A percentile compares a stretch with the other conserved stretches of the same genome.
These are phyloP conservation scores for Phaeolepiota aurea DNA, from an alignment of 768 basidiomycete genomes.

Conservation along the genomic window DNA sequence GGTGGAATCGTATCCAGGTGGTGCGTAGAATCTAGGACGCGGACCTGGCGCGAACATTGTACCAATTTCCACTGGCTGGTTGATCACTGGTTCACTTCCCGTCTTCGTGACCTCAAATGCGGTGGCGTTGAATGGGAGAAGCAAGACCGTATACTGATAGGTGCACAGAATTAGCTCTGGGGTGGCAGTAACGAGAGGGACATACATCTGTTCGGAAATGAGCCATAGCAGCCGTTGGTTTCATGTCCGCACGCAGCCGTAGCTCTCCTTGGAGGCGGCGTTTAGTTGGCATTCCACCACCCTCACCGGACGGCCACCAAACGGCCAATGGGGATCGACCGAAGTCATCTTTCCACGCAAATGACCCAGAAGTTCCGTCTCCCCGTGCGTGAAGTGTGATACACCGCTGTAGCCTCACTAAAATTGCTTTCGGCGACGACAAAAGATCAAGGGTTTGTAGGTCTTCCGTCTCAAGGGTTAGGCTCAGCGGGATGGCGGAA, in stretches of 20 bases:
- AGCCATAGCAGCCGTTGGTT: constrained; percentile 27
- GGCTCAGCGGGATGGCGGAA: constrained; percentile 25
- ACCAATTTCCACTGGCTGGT: constrained; percentile 23
- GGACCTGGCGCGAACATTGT: constrained; percentile 20
- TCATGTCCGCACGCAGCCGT: constrained; percentile 23
- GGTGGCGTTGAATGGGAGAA: constrained; percentile 26
- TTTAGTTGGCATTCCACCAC: constrained; percentile 4
- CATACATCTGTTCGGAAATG: constrained; percentile 29
- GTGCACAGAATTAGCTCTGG: no score
- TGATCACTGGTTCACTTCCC: constrained; percentile 15
- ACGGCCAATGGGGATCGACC: constrained; percentile 19
- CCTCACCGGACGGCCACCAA: constrained; percentile 21
- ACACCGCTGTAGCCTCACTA: constrained; percentile 21
- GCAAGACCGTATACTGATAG: constrained; percentile 26
- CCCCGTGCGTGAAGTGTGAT: constrained; percentile 6
- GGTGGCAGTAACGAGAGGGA: constrained; percentile 3
- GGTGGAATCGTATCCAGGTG: constrained; percentile 18
- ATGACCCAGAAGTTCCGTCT: background rate
- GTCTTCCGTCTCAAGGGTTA: constrained; percentile 23
- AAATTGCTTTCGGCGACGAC: constrained; percentile 21
- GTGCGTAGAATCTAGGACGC: constrained; percentile 18
- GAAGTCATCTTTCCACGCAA: constrained; percentile 16
- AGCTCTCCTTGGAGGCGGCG: constrained; percentile 26
- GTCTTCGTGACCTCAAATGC: constrained; percentile 15
- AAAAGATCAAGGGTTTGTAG: constrained; percentile 25